Evolutionary conservation across 345 rosid species (phyloP).

Genomic region (Angophora floribunda): DNA sequence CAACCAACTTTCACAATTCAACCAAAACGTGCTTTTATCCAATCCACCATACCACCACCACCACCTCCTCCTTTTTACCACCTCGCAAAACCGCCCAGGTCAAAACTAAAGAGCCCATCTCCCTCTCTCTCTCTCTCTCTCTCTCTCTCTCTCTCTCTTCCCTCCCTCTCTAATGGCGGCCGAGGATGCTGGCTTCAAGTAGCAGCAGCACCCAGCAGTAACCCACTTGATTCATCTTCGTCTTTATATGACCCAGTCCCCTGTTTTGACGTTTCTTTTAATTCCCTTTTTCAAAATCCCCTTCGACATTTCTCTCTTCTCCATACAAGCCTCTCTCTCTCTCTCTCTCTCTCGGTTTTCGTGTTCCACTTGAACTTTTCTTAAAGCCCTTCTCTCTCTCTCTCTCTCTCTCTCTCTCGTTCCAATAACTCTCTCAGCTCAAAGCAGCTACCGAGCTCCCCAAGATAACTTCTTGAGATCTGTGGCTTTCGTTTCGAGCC

Average conservation of each 20-base stretch:
- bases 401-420: not conserved
- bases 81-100: not conserved
- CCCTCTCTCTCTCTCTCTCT: not conserved
- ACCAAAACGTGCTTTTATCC: constrained; percentile 23
- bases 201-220: not conserved
- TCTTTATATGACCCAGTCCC: not conserved
- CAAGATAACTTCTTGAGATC: not conserved
- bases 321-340: not conserved
- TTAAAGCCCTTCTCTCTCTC: not conserved
- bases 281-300: not conserved
- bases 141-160: not conserved
- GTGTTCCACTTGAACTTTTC: not conserved
- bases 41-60: not conserved
- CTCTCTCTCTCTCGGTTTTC: not conserved
- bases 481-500: not conserved
- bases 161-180: not conserved
- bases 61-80: not conserved
- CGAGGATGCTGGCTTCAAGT: not conserved
- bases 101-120: not conserved
- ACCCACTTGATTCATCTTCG: not conserved
- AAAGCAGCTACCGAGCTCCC: not conserved
- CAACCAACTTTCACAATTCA: constrained; percentile 3
- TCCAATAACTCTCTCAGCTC: constrained; percentile 11
- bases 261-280: not conserved
- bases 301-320: not conserved